Conservation (phyloP, 2,329 filamentous ascomycete species). For the Epichloe uncinata region DNA sequence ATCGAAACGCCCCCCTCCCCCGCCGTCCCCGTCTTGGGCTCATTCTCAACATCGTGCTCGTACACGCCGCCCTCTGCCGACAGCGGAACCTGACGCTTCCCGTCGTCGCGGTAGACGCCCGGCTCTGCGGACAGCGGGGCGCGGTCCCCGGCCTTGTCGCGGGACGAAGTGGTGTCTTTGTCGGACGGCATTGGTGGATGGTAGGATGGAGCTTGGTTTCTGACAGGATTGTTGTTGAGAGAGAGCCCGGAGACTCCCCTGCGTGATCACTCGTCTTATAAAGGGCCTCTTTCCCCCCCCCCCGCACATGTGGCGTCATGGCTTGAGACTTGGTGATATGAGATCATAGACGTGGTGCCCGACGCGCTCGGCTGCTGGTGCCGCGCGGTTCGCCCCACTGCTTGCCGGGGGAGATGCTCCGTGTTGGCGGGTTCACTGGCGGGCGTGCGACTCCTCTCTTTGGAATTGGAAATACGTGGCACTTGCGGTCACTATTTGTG, state of each 20-base stretch:
- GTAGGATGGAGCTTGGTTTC: too few relatives aligned
- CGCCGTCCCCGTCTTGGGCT: slow-evolving; percentile 3
- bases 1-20: slow-evolving; percentile 3
- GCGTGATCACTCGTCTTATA: too few relatives aligned
- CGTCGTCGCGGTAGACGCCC: background rate
- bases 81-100: slow-evolving; percentile 1
- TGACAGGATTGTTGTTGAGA: too few relatives aligned
- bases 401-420: background rate
- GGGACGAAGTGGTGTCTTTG: background rate
- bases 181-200: background rate
- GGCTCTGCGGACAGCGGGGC: slow-evolving; percentile 2
- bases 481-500: too few relatives aligned
- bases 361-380: background rate
- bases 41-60: slow-evolving; percentile 1
- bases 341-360: too few relatives aligned
- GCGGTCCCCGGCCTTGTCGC: background rate
- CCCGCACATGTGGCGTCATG: too few relatives aligned
- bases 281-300: too few relatives aligned
- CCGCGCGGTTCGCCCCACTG: background rate
- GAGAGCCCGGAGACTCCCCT: too few relatives aligned
- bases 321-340: too few relatives aligned
- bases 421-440: too few relatives aligned
- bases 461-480: too few relatives aligned
- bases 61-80: slow-evolving; percentile 4
- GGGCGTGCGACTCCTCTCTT: too few relatives aligned